phyloP scores from a whole-genome alignment of 257 asterid species.

The Vinca minor region DNA sequence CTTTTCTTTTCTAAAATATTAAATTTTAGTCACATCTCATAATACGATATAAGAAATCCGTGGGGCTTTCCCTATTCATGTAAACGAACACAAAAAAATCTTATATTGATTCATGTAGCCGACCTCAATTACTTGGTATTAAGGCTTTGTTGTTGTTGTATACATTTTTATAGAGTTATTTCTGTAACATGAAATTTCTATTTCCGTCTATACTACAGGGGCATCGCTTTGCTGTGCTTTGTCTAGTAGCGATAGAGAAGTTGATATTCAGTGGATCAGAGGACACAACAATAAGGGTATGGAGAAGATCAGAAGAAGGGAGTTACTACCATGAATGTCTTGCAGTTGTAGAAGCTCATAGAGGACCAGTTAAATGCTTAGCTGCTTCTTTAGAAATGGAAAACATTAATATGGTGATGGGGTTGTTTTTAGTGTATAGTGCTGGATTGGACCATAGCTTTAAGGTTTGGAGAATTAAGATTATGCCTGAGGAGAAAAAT shows the following conservation, averaged over 20 bases:
- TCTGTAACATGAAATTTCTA: too few relatives aligned
- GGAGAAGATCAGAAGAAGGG: slow-evolving; percentile 90
- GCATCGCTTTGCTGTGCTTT: slow-evolving; percentile 66
- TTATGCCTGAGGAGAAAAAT: slow-evolving; percentile 53
- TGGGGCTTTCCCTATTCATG: too few relatives aligned
- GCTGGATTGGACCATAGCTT: slow-evolving; percentile 80
- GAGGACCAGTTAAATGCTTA: slow-evolving; percentile 76
- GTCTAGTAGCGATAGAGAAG: slow-evolving; percentile 64
- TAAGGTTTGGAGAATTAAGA: slow-evolving; percentile 86
- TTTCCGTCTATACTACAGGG: too few relatives aligned
- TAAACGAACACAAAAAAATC: too few relatives aligned
- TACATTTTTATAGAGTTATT: too few relatives aligned
- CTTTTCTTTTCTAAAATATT: too few relatives aligned
- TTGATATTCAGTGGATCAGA: slow-evolving; percentile 79
- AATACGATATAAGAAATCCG: too few relatives aligned
- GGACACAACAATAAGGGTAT: slow-evolving; percentile 73
- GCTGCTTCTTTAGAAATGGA: slow-evolving; percentile 71
- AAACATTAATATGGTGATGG: slow-evolving; percentile 44
- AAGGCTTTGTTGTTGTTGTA: too few relatives aligned
- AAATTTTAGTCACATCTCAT: too few relatives aligned
- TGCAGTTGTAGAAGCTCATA: slow-evolving; percentile 77
- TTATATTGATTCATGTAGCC: too few relatives aligned
- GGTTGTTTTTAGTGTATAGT: slow-evolving; percentile 69
- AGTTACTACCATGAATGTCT: slow-evolving; percentile 79
- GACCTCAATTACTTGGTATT: too few relatives aligned